Conservation (phyloP, 2,329 filamentous ascomycete genomes). For the Anisogramma anomala region DNA sequence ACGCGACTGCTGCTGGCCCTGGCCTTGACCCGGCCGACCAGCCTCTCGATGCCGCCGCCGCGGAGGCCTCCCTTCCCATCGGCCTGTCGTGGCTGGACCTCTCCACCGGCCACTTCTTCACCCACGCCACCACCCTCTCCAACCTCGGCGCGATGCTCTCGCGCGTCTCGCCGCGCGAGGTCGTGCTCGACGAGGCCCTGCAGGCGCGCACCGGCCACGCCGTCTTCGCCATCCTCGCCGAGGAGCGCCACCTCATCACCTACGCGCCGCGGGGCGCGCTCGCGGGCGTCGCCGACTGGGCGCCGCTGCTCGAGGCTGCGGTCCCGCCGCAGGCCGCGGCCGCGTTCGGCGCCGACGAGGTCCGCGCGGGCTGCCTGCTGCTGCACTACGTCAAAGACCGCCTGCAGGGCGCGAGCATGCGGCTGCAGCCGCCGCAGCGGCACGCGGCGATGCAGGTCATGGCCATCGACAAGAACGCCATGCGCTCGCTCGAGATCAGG, state of each 20-base stretch:
- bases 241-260: conserved; percentile 66
- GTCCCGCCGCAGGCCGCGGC: conserved; percentile 41
- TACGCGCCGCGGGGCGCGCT: conserved; percentile 46
- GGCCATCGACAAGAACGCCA: conserved; percentile 82
- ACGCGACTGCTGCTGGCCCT: neutral
- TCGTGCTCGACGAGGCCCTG: conserved; percentile 60
- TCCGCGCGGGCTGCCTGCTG: conserved; percentile 67
- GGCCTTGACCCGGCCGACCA: conserved; percentile 1
- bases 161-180: conserved; percentile 71
- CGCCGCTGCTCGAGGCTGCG: conserved; percentile 62
- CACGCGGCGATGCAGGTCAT: conserved; percentile 67
- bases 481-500: conserved; percentile 80
- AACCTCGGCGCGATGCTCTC: conserved; percentile 71
- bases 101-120: conserved; percentile 89
- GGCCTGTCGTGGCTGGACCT: conserved; percentile 91
- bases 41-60: conserved; percentile 9
- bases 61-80: conserved; percentile 31
- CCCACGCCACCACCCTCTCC: conserved; percentile 59
- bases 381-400: conserved; percentile 74
- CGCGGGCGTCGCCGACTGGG: conserved; percentile 53
- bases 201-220: conserved; percentile 46
- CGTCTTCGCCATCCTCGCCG: conserved; percentile 56
- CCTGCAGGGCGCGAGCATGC: conserved; percentile 65
- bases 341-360: conserved; percentile 56
- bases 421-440: conserved; percentile 70